Percentiles rank a stretch among this genome's conserved stretches.
Conservation (phyloP, 352 stramenopile species). For the Phytophthora ohioensis region DNA sequence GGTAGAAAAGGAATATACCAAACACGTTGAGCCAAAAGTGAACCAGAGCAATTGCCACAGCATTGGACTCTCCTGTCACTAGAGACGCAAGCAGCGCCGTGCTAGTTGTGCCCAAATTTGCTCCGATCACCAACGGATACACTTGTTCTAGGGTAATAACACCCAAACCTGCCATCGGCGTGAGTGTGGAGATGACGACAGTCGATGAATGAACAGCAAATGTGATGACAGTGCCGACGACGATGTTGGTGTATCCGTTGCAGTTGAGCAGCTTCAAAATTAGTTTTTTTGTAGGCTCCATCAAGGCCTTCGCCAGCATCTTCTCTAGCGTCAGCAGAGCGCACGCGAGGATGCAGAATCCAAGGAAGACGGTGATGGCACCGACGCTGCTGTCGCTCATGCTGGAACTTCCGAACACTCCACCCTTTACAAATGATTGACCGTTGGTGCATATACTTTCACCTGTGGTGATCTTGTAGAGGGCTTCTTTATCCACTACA, state of each 20-base stretch:
- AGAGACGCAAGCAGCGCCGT: conserved; percentile 85
- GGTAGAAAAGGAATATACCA: background rate
- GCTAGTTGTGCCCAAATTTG: conserved; percentile 91
- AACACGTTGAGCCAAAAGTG: conserved; percentile 61
- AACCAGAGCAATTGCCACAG: conserved; percentile 84
- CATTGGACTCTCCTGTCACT: conserved; percentile 70
- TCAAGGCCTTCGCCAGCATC: conserved; percentile 58
- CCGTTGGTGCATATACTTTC: conserved; percentile 26
- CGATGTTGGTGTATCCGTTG: conserved; percentile 89
- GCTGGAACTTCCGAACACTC: conserved; percentile 34
- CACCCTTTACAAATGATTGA: conserved; percentile 42
- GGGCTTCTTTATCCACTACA: conserved; percentile 39
- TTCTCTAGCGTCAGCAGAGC: conserved; percentile 52
- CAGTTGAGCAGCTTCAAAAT: conserved; percentile 87
- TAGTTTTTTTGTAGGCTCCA: conserved; percentile 78
- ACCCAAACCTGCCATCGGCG: conserved; percentile 88
- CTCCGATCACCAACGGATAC: conserved; percentile 92
- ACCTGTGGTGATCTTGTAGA: conserved; percentile 39
- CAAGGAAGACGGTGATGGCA: conserved; percentile 49
- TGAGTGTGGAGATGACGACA: conserved; percentile 88
- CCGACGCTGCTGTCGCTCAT: conserved; percentile 49
- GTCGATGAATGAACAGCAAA: conserved; percentile 90
- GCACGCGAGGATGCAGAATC: conserved; percentile 48
- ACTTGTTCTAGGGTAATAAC: conserved; percentile 89
- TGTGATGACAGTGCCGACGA: conserved; percentile 81